Evolutionary conservation across 352 stramenopile genomes (phyloP), one percentile per base, ranked within the genome.

Genomic region (Phytophthora aleatoria): DNA sequence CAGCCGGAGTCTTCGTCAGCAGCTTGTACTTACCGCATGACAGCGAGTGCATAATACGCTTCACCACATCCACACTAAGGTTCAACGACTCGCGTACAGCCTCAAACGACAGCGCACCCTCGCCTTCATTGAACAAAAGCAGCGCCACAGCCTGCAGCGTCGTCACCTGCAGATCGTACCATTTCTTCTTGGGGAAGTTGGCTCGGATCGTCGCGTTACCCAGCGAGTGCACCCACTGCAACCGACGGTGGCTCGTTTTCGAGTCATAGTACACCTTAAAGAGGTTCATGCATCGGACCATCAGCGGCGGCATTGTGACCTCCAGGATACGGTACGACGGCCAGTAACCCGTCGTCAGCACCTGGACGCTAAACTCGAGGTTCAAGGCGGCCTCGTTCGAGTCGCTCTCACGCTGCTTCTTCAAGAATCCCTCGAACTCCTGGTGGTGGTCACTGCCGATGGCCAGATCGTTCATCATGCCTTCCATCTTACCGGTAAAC

Each of bases 401-500:
- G 24, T 66, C 55, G n/a, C 87, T 83, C 51, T 96, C 78, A 56
- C 84, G 79, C 30, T 94, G 81, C 53, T 89, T 92, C 63, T 92
- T 95, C 59, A 98, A 81, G 58, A 98, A 93, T 2, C 73, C 71
- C 38, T 98, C 95, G 72, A 99, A 99, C 60, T 98, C 95, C 45
- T 94, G 87, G 64, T 98, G 95, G 73, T 99, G 96, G 53, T 99
- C 97, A 58, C 81, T 96, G 39, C 97, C 97, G 42, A 99, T 98
- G 15, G 95, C 90, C 63, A 99, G 68, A 71, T 99, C 98, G 73
- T 98, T 99, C 74, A 99, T 92, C 98, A 99, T 99, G 65, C 97
- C 97, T 78, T 99, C 98, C 97, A 99, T 99, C 80, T 98, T 97
- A 33, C 94, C 97, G 27, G 98, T 99, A 71, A 99, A 99, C 77